A percentile compares a stretch with the other conserved stretches of the same genome.
Evolutionary conservation across 371 early-diverging fungal genomes (phyloP).

Genomic region (Mucor circinelloides): DNA sequence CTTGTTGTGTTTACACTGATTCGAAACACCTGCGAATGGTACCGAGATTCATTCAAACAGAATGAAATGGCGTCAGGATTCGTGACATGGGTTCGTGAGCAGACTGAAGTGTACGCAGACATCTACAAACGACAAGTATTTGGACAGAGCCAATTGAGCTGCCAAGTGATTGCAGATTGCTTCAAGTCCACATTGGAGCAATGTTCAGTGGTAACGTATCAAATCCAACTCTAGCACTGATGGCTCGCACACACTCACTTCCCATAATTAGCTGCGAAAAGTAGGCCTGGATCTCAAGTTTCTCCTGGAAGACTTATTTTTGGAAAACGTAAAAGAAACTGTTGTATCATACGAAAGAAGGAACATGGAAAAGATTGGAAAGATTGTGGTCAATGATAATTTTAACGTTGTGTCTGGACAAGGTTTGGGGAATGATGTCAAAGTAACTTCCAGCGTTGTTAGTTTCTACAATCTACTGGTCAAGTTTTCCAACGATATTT

Average conservation of each 20-base stretch:
- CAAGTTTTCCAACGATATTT: conserved; percentile 80
- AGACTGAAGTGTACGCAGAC: conserved; percentile 83
- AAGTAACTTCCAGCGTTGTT: conserved; percentile 60
- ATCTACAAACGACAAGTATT: conserved; percentile 90
- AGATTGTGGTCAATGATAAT: conserved; percentile 63
- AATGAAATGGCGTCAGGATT: conserved; percentile 89
- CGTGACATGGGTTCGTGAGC: conserved; percentile 88
- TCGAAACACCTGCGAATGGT: conserved; percentile 95
- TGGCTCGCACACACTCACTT: too few relatives aligned
- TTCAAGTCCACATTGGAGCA: conserved; percentile 77
- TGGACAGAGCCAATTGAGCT: conserved; percentile 69
- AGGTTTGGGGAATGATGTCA: conserved; percentile 52
- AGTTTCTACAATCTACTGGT: conserved; percentile 72
- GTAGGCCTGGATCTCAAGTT: conserved; percentile 87
- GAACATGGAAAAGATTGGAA: conserved; percentile 54
- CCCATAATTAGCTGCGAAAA: conserved; percentile 52
- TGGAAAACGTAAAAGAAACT: conserved; percentile 69
- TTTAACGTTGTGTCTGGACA: conserved; percentile 64
- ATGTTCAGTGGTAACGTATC: conserved; percentile 63
- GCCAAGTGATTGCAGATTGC: conserved; percentile 85
- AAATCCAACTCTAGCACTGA: not conserved
- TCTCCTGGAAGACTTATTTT: conserved; percentile 78
- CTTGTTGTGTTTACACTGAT: conserved; percentile 86
- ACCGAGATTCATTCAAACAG: conserved; percentile 83
- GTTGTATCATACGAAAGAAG: conserved; percentile 65